A percentile compares a stretch with the other conserved stretches of the same genome.
Conservation (phyloP, 169 alveolate genomes). For the Perkinsus marinus region DNA sequence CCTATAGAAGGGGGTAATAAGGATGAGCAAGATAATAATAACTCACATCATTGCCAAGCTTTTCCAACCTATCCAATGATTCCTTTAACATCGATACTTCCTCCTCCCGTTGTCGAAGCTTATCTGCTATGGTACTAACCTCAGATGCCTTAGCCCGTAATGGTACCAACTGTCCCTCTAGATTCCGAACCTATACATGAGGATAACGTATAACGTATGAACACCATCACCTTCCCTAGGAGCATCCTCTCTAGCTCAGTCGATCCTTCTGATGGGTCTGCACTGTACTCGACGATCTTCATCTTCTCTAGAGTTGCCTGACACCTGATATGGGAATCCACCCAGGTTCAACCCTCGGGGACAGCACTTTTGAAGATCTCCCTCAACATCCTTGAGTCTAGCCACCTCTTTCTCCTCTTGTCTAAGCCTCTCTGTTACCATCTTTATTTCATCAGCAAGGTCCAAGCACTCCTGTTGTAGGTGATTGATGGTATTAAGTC, state of each 20-base stretch:
- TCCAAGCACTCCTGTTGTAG: too few relatives aligned
- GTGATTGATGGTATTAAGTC: too few relatives aligned
- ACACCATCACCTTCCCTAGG: background rate
- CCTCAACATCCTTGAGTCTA: background rate
- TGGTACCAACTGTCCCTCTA: background rate
- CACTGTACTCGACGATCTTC: background rate
- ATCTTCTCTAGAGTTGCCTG: background rate
- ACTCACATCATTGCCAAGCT: background rate
- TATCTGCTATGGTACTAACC: background rate
- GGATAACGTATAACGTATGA: background rate
- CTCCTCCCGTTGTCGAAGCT: background rate
- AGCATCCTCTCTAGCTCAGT: background rate
- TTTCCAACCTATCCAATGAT: background rate
- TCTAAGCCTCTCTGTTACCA: too few relatives aligned
- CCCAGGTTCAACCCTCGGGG: background rate
- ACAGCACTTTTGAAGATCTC: background rate
- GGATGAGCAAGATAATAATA: background rate
- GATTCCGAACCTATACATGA: background rate
- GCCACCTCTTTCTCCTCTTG: too few relatives aligned
- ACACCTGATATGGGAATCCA: background rate
- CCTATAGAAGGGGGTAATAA: background rate
- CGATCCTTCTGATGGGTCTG: background rate
- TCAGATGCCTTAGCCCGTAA: background rate
- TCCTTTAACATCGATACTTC: background rate
- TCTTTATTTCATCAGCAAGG: too few relatives aligned